Percentiles rank a stretch among this genome's conserved stretches.
Conservation (phyloP, 129 eudicot genomes). For the Helichrysum umbraculigerum region DNA sequence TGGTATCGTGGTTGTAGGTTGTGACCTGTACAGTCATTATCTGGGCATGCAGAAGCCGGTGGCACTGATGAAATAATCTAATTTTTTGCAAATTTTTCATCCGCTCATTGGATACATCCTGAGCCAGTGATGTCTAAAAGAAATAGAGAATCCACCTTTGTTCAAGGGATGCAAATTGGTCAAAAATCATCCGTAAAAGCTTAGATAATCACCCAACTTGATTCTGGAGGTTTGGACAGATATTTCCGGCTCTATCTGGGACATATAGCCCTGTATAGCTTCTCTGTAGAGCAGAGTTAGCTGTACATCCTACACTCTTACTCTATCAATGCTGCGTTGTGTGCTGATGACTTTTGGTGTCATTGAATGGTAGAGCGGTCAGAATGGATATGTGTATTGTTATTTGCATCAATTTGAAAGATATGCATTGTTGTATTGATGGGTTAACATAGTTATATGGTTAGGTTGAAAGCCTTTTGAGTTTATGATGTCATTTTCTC, state of each 20-base stretch:
- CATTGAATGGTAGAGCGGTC: background rate
- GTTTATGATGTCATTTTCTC: background rate
- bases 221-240: background rate
- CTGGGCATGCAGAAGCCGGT: background rate
- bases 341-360: background rate
- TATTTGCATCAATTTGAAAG: constrained; percentile 6
- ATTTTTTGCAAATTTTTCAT: background rate
- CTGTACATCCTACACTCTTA: background rate
- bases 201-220: background rate
- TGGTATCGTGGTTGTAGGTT: background rate
- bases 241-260: background rate
- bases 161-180: background rate
- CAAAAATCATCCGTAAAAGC: background rate
- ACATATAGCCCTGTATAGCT: background rate
- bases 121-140: background rate
- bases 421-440: background rate
- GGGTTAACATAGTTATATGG: background rate
- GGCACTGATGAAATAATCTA: background rate
- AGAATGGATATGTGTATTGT: background rate
- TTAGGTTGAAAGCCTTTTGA: background rate
- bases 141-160: background rate
- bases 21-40: background rate
- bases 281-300: background rate
- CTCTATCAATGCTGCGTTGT: background rate
- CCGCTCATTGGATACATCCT: background rate